These are phyloP conservation scores for Solanum ossicruentum DNA, from an alignment of 257 asterid species.

Conservation along the genomic window DNA sequence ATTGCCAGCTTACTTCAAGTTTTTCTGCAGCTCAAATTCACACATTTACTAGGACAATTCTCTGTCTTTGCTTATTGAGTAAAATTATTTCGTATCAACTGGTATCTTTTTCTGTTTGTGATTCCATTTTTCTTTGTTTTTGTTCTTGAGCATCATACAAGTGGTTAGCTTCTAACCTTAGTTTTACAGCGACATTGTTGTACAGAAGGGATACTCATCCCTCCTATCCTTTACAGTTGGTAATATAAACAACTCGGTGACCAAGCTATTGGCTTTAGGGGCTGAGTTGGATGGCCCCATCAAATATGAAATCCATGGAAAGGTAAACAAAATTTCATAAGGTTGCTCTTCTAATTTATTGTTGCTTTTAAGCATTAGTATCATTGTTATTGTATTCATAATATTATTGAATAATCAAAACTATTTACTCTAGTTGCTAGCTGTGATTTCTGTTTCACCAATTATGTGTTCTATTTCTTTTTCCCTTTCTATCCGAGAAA, in stretches of 20 bases:
- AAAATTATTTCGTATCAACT: neutral
- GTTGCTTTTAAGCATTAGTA: neutral
- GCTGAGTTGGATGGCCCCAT: constrained; percentile 95
- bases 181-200: constrained; percentile 36
- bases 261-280: constrained; percentile 75
- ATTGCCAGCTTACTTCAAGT: neutral
- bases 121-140: neutral
- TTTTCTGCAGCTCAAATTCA: neutral
- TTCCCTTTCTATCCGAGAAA: neutral
- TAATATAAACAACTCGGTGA: constrained; percentile 59
- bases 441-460: neutral
- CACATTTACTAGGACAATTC: neutral
- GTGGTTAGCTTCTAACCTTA: neutral
- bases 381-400: neutral
- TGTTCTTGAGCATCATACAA: neutral
- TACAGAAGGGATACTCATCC: constrained; percentile 65
- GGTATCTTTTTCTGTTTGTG: neutral
- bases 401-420: neutral
- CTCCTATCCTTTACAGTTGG: constrained; percentile 75
- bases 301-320: constrained; percentile 83
- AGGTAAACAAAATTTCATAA: constrained; percentile 31
- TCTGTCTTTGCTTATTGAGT: neutral
- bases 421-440: neutral
- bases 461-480: too few relatives aligned
- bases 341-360: neutral